Percentiles rank a stretch among this genome's conserved stretches.
These are phyloP conservation scores for Dioscorea dumetorum DNA, from an alignment of 106 monocot genomes.

Conservation along the genomic window DNA sequence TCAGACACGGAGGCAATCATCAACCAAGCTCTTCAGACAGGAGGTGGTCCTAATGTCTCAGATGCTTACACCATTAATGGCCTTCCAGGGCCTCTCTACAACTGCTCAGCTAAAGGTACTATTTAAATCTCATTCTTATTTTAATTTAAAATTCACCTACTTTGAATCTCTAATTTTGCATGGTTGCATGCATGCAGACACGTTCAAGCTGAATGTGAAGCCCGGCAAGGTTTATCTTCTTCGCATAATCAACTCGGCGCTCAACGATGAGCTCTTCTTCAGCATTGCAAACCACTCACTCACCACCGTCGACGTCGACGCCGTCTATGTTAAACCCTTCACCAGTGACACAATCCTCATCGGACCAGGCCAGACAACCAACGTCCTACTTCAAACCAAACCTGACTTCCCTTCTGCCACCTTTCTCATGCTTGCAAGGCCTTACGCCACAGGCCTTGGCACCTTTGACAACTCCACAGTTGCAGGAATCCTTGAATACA, in stretches of 20 bases:
- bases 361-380: constrained; percentile 5
- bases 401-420: constrained; percentile 9
- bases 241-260: constrained; percentile 43
- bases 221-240: constrained; percentile 37
- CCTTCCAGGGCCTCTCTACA: too few relatives aligned
- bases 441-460: constrained; percentile 11
- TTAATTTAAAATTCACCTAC: too few relatives aligned
- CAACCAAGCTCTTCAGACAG: too few relatives aligned
- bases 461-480: constrained; percentile 20
- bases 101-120: neutral
- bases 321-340: constrained; percentile 36
- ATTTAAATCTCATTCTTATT: neutral
- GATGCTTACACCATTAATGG: too few relatives aligned
- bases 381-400: constrained; percentile 7
- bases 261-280: constrained; percentile 51
- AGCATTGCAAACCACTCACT: constrained; percentile 37
- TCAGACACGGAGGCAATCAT: too few relatives aligned
- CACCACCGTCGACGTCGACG: constrained; percentile 32
- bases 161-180: too few relatives aligned
- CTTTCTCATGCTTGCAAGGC: constrained; percentile 12
- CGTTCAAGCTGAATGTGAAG: constrained; percentile 40
- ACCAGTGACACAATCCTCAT: constrained; percentile 2
- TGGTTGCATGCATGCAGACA: neutral
- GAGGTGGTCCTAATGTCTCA: neutral
- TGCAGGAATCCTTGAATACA: constrained; percentile 17